phyloP scores from a whole-genome alignment of 1,284 basidiomycete genomes.

The Trametes hirsuta region DNA sequence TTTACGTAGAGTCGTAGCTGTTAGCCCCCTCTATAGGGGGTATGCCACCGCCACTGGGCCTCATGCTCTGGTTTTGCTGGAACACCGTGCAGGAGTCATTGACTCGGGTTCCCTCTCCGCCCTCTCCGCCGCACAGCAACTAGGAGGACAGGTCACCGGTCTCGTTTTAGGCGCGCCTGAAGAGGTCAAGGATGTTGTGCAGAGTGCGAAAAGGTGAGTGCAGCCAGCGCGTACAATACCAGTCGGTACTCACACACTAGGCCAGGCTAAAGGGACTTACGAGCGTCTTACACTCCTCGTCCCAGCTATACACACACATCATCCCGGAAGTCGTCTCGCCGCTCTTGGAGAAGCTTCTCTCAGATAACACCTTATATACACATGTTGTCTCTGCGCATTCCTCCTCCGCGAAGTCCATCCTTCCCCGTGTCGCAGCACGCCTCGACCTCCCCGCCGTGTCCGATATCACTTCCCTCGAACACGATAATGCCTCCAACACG shows the following conservation, averaged over 20 bases:
- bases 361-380: constrained; percentile 62
- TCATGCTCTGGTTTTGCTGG: constrained; percentile 85
- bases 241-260: not conserved
- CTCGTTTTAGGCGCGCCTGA: constrained; percentile 80
- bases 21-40: constrained; percentile 41
- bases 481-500: constrained; percentile 73
- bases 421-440: constrained; percentile 88
- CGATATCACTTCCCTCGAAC: constrained; percentile 85
- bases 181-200: constrained; percentile 70
- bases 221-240: not conserved
- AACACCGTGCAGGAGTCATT: constrained; percentile 84
- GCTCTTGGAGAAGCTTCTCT: constrained; percentile 45
- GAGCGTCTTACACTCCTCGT: constrained; percentile 45
- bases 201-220: constrained; percentile 79
- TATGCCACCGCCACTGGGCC: constrained; percentile 63
- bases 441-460: constrained; percentile 89
- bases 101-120: constrained; percentile 89
- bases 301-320: constrained; percentile 51
- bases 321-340: constrained; percentile 48
- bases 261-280: constrained; percentile 51
- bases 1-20: constrained; percentile 30
- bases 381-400: constrained; percentile 89
- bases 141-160: constrained; percentile 90
- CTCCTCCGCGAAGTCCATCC: constrained; percentile 72
- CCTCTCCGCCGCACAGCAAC: constrained; percentile 83